Evolutionary conservation across 306 rosid species (phyloP).

Genomic region (Lathyrus aphaca): DNA sequence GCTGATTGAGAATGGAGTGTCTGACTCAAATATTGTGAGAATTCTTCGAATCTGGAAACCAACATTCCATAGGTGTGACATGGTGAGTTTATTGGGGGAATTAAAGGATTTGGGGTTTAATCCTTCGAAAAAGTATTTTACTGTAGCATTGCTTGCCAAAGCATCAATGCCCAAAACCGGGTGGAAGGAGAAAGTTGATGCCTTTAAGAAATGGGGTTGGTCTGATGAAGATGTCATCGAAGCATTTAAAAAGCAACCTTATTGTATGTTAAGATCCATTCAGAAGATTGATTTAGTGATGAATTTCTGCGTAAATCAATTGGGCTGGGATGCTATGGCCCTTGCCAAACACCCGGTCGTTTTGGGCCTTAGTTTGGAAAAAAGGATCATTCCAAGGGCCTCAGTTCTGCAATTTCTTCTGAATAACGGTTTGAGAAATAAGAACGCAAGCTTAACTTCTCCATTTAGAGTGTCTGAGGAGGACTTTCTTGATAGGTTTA

Average conservation of each 20-base stretch:
- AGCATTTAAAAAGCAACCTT: slow-evolving; percentile 48
- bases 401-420: slow-evolving; percentile 37
- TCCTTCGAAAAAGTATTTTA: not conserved
- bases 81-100: not conserved
- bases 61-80: not conserved
- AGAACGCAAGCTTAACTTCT: not conserved
- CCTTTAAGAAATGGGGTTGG: slow-evolving; percentile 6
- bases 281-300: slow-evolving; percentile 45
- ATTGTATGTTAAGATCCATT: slow-evolving; percentile 43
- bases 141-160: not conserved
- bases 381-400: slow-evolving; percentile 55
- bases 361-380: slow-evolving; percentile 48
- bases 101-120: not conserved
- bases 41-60: not conserved
- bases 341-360: slow-evolving; percentile 1
- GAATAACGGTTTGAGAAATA: slow-evolving; percentile 43
- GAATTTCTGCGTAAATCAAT: slow-evolving; percentile 48
- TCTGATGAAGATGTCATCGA: slow-evolving; percentile 18
- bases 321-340: slow-evolving; percentile 33
- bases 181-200: not conserved
- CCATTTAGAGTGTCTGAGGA: not conserved
- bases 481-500: not conserved
- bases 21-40: not conserved
- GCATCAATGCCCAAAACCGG: not conserved
- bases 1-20: not conserved